Base-by-base conservation (phyloP, 768 basidiomycete species). In the Candolleomyces eurysporus region DNA sequence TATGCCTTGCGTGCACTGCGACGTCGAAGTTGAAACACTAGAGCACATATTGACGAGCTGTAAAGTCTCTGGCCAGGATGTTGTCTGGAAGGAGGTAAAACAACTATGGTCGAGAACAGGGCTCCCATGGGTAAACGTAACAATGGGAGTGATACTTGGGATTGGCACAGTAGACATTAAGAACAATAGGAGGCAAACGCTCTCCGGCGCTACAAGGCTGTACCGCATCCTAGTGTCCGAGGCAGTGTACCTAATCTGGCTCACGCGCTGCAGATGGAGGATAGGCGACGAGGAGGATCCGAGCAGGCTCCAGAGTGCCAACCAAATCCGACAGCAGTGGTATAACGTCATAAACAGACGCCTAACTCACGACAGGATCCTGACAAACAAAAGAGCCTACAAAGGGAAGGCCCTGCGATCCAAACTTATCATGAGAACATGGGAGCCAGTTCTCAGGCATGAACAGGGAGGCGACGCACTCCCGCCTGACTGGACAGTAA, bases 101-200 rank as follows among this genome's bases (percentile, higher is more conserved):
- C 42, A 64, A 11, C 14, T 72, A 0, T 71, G 68, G 69, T n/a
- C n/a, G 0, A 45, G 13, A 1, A 58, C 64, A 3, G 57, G 51
- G 0, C 45, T 50, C 3, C 43, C 50, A 36, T 69, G 66, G 65
- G 22, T 16, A 0, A 13, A 45, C 11, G 66, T 65, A 0, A 59
- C 50, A 0, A 11, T 71, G 0, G 71, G 68, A 2, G n/a, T n/a
- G 0, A 64, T 71, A 1, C 55, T 72, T 11, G 69, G 67, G 2
- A 66, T 68, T 17, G 63, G 63, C 0, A 42, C 67, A 36, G n/a
- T n/a, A n/a, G n/a, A n/a, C n/a, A n/a, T n/a, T n/a, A n/a, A n/a
- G n/a, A n/a, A n/a, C n/a, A n/a, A n/a, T n/a, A n/a, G n/a, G n/a
- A n/a, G n/a, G n/a, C n/a, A n/a, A n/a, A n/a, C n/a, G n/a, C n/a